Evolutionary conservation across 306 rosid species (phyloP), one percentile per base, ranked within the genome.

Genomic region (cucumber (Cucumis sativus)): DNA sequence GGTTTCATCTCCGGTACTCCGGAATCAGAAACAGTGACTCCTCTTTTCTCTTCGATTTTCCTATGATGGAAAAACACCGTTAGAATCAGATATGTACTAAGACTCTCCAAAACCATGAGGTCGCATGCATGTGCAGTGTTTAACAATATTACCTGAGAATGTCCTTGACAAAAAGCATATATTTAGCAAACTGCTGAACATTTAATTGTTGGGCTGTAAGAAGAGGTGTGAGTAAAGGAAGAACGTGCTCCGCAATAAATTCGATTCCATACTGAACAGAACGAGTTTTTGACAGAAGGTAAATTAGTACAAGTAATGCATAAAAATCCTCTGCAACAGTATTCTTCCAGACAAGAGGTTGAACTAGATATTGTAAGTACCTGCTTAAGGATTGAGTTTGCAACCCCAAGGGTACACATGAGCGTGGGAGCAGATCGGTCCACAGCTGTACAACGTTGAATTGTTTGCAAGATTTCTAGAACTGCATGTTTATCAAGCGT

Each of bases 341-440:
- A 56, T 25, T 39, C 68, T 28, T 65, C 43, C 47, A 78, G 37
- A 54, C 78, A 66, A 37, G 52, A 54, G 21, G 40, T 41, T 16
- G 52, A 52, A 28, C 25, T 66, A 78, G 39, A 78, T 8, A 77
- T 17, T n/a, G 57, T 8, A 35, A 51, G 76, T 84, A 96, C 99
- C 98, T 88, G 91, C 88, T 96, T 92, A 75, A 86, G 91, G 81
- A 96, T 87, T 72, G 99, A 88, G 81, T 89, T 96, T 78, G 99
- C 96, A 82, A 96, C 97, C 74, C 98, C 97, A 73, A 96, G 98
- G 49, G 99, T 92, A 79, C 99, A 96, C 99, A 96, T 92, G 60
- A 96, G 99, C 43, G 99, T 96, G 81, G 99, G 99, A 77, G 97
- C 91, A 83, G 99, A 89, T 60, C 76, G 97, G 73, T 96, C 99